Evolutionary conservation across 129 eudicot genomes (phyloP), one percentile per base, ranked within the genome.

Genomic region (Helichrysum umbraculigerum): DNA sequence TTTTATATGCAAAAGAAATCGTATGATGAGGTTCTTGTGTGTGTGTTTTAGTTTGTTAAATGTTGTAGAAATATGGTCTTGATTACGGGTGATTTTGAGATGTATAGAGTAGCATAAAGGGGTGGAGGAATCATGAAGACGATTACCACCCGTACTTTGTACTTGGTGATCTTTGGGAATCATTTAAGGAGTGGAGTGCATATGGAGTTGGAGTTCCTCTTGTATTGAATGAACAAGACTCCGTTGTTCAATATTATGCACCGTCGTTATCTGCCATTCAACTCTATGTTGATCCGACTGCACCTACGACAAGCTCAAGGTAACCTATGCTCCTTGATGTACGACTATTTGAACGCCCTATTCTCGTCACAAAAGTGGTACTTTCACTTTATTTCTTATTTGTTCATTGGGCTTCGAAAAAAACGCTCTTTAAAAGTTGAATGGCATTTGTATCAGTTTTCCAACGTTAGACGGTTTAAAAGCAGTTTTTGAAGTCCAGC

Each of bases 171-270:
- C 96, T 93, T 52, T 93, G 98, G 98, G 98, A 93, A 47, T 87
- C 97, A 12, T 87, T 88, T 76, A 82, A 88, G 76, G 98, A 93
- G 78, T 90, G 98, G 98, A 93, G 98, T 85, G 97, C 93, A 2
- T 93, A 93, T 79, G 97, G 98, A 64, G 98, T 90, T 8, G 98
- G 97, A 78, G 98, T 93, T 56, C 98, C 98, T 56, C 82, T 93
- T n/a, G 78, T 88, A 63, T 76, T 87, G 81, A 87, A 84, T 72
- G 96, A 86, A 28, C 82, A 60, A 57, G 96, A 93, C 78, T 84
- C 85, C 2, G 98, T 93, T 82, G 91, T 90, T 66, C 98, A 93
- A 76, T 93, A 93, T 28, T 93, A 93, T 67, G 98, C 90, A 16
- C 98, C 97, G 21, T 93, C 88, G 39, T 84, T 93, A 64, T 93